phyloP scores from a whole-genome alignment of 176 grass and related monocot species.

The Hordeum marinum region DNA sequence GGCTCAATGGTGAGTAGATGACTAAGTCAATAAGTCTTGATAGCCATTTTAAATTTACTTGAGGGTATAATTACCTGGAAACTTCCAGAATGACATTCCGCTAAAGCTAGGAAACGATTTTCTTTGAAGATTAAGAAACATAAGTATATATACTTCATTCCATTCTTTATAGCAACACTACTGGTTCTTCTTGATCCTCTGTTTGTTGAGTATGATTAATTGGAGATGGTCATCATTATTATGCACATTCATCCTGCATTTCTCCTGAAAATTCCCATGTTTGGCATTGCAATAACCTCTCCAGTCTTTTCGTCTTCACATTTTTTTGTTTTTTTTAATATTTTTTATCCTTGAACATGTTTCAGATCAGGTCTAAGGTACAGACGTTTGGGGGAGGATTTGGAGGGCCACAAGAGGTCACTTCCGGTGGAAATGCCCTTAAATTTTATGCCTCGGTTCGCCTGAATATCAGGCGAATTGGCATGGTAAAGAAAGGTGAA shows the following conservation, averaged over 20 bases:
- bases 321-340: not conserved
- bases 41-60: not conserved
- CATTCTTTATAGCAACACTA: not conserved
- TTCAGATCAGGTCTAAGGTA: constrained; percentile 77
- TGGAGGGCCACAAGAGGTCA: constrained; percentile 89
- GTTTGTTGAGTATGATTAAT: not conserved
- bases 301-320: not conserved
- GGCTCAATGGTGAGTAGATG: not conserved
- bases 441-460: constrained; percentile 98
- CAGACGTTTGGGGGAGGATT: constrained; percentile 79
- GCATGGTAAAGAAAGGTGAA: constrained; percentile 91
- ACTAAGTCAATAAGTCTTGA: not conserved
- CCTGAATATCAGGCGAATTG: constrained; percentile 80
- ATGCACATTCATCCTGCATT: not conserved
- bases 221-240: not conserved
- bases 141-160: not conserved
- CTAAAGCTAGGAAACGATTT: not conserved
- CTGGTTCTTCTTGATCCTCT: constrained; percentile 4
- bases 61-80: not conserved
- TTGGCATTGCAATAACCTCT: not conserved
- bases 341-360: not conserved
- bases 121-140: constrained; percentile 6
- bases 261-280: not conserved
- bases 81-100: not conserved
- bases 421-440: constrained; percentile 85